Base-by-base conservation (phyloP, 331 rosid genomes). In the Phaseolus coccineus region DNA sequence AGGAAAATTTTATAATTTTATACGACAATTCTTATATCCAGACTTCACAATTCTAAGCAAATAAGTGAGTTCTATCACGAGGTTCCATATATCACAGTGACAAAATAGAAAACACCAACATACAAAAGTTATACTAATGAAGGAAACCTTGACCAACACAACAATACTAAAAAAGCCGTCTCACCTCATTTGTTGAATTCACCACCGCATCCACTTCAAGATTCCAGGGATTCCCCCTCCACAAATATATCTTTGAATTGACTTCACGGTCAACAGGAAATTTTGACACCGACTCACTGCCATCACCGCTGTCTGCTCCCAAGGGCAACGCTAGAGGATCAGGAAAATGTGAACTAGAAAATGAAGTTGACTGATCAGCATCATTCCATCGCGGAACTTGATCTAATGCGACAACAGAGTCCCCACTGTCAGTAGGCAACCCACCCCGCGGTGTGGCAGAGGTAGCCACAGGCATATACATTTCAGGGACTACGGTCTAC, bases 201-300 rank as follows among this genome's bases (percentile, higher is more conserved):
- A 93, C 97, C 19, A 93, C 92, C 13, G 92, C 94, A 87, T 93
- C 98, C 66, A 91, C 98, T 84, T 93, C 97, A 15, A 93, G 95
- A 87, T 89, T 93, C 98, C 98, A 93, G n/a, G 98, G 98, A 81
- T 91, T 81, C 61, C 98, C 98, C 81, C 97, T 87, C 98, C 98
- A 93, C 59, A 93, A 88, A 84, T 91, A 93, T 82, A 90, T 86
- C 89, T 87, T 93, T 2, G 87, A 93, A 80, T 93, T 91, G 59
- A 87, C 88, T 55, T 91, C 97, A 61, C 87, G 91, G 52, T 91
- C 96, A 72, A 91, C 92, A 0, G 97, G 97, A 86, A 91, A 93
- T 68, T 93, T 88, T 0, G 97, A 91, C 72, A 83, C 86, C 24
- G 78, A 80, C 13, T 81, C 82, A 64, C 71, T 77, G 73, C 65